phyloP scores from a whole-genome alignment of 768 basidiomycete species.

The Kondoa malvinella region DNA sequence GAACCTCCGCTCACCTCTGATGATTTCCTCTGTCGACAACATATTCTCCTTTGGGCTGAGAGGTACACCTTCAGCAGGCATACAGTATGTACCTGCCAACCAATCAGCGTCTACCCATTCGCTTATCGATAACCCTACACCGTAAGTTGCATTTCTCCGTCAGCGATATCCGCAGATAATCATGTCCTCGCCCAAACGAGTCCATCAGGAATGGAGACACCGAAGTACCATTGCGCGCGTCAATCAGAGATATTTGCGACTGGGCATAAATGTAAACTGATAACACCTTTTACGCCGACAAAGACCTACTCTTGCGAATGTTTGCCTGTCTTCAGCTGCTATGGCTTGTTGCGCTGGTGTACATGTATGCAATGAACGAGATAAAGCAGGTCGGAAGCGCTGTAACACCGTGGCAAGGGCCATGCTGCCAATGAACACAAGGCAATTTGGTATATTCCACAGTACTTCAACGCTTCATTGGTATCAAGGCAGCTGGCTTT shows the following conservation, averaged over 20 bases:
- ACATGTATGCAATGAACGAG: no score
- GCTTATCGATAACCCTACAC: slow-evolving; percentile 38
- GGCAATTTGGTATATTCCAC: no score
- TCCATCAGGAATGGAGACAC: slow-evolving; percentile 23
- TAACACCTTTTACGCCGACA: no score
- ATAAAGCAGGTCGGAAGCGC: no score
- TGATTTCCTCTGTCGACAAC: slow-evolving; percentile 57
- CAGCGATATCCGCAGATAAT: slow-evolving; percentile 63
- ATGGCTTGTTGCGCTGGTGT: not conserved
- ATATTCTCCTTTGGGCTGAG: slow-evolving; percentile 53
- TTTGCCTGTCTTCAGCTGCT: not conserved
- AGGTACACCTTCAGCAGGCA: slow-evolving; percentile 64
- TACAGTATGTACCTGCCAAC: slow-evolving; percentile 68
- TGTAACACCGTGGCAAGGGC: no score
- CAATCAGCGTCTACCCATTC: not conserved
- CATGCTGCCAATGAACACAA: no score
- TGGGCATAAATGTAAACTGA: not conserved
- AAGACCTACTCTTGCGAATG: no score
- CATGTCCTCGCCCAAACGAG: slow-evolving; percentile 37
- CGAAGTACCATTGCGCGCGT: slow-evolving; percentile 9
- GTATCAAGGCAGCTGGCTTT: no score
- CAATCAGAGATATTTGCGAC: slow-evolving; percentile 4
- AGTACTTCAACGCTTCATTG: no score
- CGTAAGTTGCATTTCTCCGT: slow-evolving; percentile 77
- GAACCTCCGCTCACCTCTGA: slow-evolving; percentile 38